phyloP scores from a whole-genome alignment of 352 stramenopile species.

The Elongisporangium prolatum region DNA sequence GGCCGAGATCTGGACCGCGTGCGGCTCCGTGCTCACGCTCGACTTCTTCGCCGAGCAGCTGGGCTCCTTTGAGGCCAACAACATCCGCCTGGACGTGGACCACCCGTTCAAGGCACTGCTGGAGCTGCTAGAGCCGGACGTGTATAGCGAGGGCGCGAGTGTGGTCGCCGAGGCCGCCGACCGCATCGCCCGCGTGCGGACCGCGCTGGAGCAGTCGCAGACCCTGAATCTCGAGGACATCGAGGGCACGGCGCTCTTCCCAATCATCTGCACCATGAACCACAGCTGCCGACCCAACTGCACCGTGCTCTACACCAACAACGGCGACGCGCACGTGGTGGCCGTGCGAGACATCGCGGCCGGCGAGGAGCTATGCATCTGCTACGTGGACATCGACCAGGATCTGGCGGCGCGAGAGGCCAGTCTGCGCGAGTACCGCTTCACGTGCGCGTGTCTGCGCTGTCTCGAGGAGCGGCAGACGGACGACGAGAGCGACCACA shows the following conservation, averaged over 20 bases:
- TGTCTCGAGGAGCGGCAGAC: slow-evolving; percentile 41
- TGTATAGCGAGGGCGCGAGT: slow-evolving; percentile 15
- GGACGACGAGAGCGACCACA: slow-evolving; percentile 5
- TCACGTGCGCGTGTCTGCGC: slow-evolving; percentile 65
- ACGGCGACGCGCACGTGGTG: slow-evolving; percentile 63
- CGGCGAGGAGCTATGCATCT: slow-evolving; percentile 94
- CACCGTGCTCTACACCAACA: slow-evolving; percentile 84
- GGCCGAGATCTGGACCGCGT: slow-evolving; percentile 55
- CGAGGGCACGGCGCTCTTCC: slow-evolving; percentile 93
- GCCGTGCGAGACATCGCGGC: slow-evolving; percentile 61
- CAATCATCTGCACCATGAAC: slow-evolving; percentile 95
- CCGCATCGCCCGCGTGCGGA: slow-evolving; percentile 34
- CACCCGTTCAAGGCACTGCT: slow-evolving; percentile 73
- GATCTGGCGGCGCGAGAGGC: slow-evolving; percentile 60
- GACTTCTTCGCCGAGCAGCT: slow-evolving; percentile 90
- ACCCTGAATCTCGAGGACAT: slow-evolving; percentile 47
- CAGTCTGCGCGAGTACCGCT: slow-evolving; percentile 75
- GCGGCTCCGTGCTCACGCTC: slow-evolving; percentile 62
- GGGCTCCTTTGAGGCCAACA: slow-evolving; percentile 97
- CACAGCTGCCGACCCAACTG: slow-evolving; percentile 94
- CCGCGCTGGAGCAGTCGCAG: slow-evolving; percentile 43
- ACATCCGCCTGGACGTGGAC: slow-evolving; percentile 90
- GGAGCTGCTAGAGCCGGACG: slow-evolving; percentile 64
- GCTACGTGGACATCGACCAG: slow-evolving; percentile 91
- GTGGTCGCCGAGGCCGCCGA: slow-evolving; percentile 20